These are phyloP conservation scores for Mastigamoeba balamuthi DNA, from an alignment of 78 protist genomes.

Conservation along the genomic window DNA sequence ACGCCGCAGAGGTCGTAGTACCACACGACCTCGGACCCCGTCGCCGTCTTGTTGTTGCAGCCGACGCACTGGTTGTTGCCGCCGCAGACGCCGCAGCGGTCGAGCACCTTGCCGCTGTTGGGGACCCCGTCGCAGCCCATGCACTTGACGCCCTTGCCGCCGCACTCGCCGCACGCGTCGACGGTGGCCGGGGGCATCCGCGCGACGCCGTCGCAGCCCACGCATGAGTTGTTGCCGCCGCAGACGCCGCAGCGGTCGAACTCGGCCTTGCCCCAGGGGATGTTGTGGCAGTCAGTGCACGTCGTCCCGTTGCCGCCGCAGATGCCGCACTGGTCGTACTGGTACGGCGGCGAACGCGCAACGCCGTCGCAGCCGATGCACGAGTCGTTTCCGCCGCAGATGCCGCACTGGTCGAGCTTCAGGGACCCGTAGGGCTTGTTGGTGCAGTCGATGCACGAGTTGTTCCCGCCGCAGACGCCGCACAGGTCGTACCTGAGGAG, in stretches of 20 bases:
- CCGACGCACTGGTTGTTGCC: slow-evolving; percentile 39
- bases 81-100: slow-evolving; percentile 32
- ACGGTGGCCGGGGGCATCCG: too few species aligned
- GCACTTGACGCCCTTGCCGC: slow-evolving; percentile 3
- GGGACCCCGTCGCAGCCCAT: slow-evolving; percentile 24
- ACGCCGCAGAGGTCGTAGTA: slow-evolving; percentile 22
- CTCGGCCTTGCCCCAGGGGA: not conserved
- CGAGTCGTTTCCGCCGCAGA: slow-evolving; percentile 33
- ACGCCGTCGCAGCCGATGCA: slow-evolving; percentile 32
- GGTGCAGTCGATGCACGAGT: slow-evolving; percentile 43
- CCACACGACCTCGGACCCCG: not conserved
- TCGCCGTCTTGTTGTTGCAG: not conserved
- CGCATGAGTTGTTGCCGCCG: slow-evolving; percentile 33
- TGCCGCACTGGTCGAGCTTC: slow-evolving; percentile 33
- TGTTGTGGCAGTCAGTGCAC: slow-evolving; percentile 20
- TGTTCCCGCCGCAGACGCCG: slow-evolving; percentile 52
- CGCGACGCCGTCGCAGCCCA: too few species aligned
- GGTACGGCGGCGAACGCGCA: not conserved
- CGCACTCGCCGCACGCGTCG: slow-evolving; percentile 13
- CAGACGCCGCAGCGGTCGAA: slow-evolving; percentile 27
- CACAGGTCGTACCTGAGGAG: slow-evolving; percentile 9
- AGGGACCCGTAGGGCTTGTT: slow-evolving; percentile 15
- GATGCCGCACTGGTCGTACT: slow-evolving; percentile 11
- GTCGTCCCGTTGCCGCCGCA: slow-evolving; percentile 17
- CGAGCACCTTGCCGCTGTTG: not conserved